Conservation (phyloP, 306 rosid species). For the Cercis canadensis region DNA sequence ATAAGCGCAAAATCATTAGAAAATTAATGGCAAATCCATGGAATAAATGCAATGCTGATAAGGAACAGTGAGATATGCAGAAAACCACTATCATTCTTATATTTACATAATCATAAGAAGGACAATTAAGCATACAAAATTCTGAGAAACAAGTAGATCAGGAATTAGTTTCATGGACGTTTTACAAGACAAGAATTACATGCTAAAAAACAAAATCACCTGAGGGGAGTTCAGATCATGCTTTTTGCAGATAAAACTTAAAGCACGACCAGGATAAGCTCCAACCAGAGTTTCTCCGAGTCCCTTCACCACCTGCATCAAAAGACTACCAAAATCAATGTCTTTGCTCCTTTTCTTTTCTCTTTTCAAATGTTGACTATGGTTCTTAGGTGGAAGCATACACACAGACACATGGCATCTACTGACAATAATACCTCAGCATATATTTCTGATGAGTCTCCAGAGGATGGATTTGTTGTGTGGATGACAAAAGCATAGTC, state of each 20-base stretch:
- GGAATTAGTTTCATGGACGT: constrained; percentile 9
- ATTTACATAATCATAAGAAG: constrained; percentile 21
- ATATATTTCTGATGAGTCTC: constrained; percentile 95
- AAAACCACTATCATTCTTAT: background rate
- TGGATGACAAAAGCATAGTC: constrained; percentile 98
- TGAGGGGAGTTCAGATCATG: constrained; percentile 77
- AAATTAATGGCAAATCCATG: constrained; percentile 28
- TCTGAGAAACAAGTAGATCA: background rate
- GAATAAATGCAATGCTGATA: constrained; percentile 21
- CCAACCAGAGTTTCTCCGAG: constrained; percentile 98
- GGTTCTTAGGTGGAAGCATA: constrained; percentile 23
- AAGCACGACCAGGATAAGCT: constrained; percentile 99
- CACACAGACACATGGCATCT: constrained; percentile 23
- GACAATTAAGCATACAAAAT: constrained; percentile 20
- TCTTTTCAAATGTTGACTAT: constrained; percentile 20
- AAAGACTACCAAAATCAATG: constrained; percentile 18
- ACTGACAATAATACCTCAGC: constrained; percentile 75
- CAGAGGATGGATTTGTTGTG: constrained; percentile 95
- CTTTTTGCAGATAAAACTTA: constrained; percentile 91
- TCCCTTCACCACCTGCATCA: constrained; percentile 88
- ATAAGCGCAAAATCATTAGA: constrained; percentile 38
- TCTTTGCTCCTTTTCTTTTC: constrained; percentile 14
- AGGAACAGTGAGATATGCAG: background rate
- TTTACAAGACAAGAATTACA: constrained; percentile 4
- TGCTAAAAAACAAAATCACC: constrained; percentile 49